Conservation (phyloP, 306 rosid species). For the Rosa lucieae region DNA sequence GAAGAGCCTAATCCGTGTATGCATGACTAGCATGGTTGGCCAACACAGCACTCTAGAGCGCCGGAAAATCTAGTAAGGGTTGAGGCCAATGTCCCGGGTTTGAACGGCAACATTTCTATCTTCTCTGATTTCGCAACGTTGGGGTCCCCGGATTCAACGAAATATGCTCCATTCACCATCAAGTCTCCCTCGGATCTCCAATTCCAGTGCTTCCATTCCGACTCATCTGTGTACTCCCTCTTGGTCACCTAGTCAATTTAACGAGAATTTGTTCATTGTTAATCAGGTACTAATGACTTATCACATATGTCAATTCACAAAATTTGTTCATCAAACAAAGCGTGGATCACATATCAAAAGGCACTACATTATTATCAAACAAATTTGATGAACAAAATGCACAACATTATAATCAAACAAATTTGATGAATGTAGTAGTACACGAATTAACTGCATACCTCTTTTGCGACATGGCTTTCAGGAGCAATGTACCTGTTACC, state of each 20-base stretch:
- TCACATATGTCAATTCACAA: not conserved
- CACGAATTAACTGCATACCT: conserved; percentile 39
- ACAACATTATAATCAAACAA: not conserved
- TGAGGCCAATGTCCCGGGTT: conserved; percentile 47
- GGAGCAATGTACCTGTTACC: conserved; percentile 74
- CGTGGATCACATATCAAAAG: not conserved
- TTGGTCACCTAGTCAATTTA: conserved; percentile 46
- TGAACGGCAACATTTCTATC: conserved; percentile 48
- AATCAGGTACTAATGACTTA: not conserved
- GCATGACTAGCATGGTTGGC: conserved; percentile 48
- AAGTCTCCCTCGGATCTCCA: conserved; percentile 83
- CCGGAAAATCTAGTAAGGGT: conserved; percentile 59
- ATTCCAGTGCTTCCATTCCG: conserved; percentile 52
- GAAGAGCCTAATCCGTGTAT: not conserved
- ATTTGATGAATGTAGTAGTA: not conserved
- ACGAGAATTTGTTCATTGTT: not conserved
- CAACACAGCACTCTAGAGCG: conserved; percentile 34
- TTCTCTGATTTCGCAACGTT: conserved; percentile 27
- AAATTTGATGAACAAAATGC: not conserved
- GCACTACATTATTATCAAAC: not conserved
- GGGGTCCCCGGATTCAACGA: conserved; percentile 44
- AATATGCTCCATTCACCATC: conserved; percentile 67
- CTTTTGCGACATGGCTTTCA: conserved; percentile 28
- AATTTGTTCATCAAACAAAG: not conserved
- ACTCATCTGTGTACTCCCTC: conserved; percentile 47